Evolutionary conservation across 1,139 yeast genomes (phyloP).

Genomic region (Sugiyamaella japonica): DNA sequence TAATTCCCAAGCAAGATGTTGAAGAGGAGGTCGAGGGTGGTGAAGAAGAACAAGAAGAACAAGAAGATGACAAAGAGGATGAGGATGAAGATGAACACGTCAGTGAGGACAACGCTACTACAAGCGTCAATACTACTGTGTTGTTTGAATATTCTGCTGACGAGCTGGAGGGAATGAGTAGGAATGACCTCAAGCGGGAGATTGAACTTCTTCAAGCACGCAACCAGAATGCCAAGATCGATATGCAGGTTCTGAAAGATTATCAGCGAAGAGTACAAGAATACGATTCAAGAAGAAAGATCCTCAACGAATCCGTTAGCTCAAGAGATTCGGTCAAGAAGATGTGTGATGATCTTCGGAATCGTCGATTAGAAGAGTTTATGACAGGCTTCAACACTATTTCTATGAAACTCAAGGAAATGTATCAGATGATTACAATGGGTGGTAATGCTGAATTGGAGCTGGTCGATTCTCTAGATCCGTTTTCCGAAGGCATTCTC

Average conservation of each 20-base stretch:
- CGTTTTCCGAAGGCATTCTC: constrained; percentile 95
- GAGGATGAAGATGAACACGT: constrained; percentile 23
- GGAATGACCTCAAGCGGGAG: constrained; percentile 52
- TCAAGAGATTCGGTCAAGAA: constrained; percentile 66
- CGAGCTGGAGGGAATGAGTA: constrained; percentile 54
- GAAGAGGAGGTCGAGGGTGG: constrained; percentile 23
- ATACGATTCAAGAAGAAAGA: constrained; percentile 59
- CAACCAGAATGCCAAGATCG: constrained; percentile 61
- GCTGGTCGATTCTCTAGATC: constrained; percentile 91
- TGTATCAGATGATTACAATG: constrained; percentile 99
- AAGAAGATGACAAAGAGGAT: constrained; percentile 23
- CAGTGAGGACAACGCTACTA: constrained; percentile 31
- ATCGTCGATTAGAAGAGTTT: constrained; percentile 79
- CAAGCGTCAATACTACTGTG: constrained; percentile 27
- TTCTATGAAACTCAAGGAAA: constrained; percentile 85
- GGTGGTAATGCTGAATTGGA: constrained; percentile 99
- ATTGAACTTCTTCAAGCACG: constrained; percentile 58
- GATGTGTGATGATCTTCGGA: constrained; percentile 67
- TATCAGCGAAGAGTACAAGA: constrained; percentile 70
- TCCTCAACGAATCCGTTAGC: constrained; percentile 65
- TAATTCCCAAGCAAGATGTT: constrained; percentile 19
- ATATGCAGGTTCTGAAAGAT: constrained; percentile 73
- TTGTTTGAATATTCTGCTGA: constrained; percentile 47
- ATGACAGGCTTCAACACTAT: constrained; percentile 90
- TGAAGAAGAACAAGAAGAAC: constrained; percentile 24